Evolutionary conservation across 2,329 filamentous ascomycete genomes (phyloP), one percentile per base, ranked within the genome.

Genomic region (Diaporthe vexans): DNA sequence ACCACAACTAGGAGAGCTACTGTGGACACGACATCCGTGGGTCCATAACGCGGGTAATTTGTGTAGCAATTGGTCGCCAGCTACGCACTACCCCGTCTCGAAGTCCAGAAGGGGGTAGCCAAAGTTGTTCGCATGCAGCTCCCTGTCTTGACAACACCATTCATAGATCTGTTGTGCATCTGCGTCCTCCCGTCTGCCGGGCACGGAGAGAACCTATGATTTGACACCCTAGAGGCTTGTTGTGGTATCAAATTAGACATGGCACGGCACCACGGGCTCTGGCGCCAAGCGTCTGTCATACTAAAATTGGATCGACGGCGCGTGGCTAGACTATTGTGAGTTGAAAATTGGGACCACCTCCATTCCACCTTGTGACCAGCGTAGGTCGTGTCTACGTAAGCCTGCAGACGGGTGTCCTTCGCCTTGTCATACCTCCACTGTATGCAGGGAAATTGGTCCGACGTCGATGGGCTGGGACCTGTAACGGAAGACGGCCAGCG

Each of bases 171-270:
- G 4, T 11, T n/a, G 2, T 29, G 24, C 33, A 10, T n/a, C 7
- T 24, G 51, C 43, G 26, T 37, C 11, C 43, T 24, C 51, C 17
- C 1, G 21, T 21, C 6, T 33, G 29, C 29, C 29, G 29, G 29
- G 26, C 6, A 51, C 35, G 26, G 26, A 11, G 11, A 67, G 8
- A 37, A 2, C 21, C n/a, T 19, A 40, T 4, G 3, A 21, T 51
- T 65, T 11, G 21, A 65, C 26, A 13, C 8, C 3, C 10, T 35
- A 17, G n/a, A 40, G 48, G 26, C 48, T 40, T 40, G 33, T 40
- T 37, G 63, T 29, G 11, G 17, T 21, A 54, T 54, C 33, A 26
- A 68, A 68, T 68, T 68, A 68, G 63, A 68, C 63, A 68, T 19
- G 21, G 61, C 46, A 48, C 46, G 15, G 15, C 63, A 67, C 43